Conservation (phyloP, 75 land plant genomes). For the Selaginella moellendorffii region DNA sequence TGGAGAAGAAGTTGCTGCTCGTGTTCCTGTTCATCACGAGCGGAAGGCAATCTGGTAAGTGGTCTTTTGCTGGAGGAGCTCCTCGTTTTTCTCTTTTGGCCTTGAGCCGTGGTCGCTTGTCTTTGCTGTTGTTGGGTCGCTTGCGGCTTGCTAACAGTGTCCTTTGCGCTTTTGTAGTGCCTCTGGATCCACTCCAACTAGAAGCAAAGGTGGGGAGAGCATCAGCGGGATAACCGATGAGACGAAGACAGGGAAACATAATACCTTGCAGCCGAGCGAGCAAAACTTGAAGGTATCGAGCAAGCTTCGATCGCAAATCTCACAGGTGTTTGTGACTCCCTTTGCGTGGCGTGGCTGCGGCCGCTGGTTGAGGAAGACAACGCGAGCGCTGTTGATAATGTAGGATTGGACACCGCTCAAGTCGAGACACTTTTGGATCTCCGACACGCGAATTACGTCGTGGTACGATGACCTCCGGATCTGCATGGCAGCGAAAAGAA, state of each 20-base stretch:
- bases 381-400: conserved; percentile 4
- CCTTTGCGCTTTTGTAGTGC: background rate
- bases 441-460: conserved; percentile 9
- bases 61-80: background rate
- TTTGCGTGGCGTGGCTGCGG: conserved; percentile 4
- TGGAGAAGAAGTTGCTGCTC: background rate
- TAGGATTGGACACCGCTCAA: background rate
- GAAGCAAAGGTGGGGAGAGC: background rate
- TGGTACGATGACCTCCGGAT: conserved; percentile 4
- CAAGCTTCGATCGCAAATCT: conserved; percentile 1
- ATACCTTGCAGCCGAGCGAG: conserved; percentile 6
- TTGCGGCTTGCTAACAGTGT: background rate
- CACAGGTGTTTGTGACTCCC: conserved; percentile 5
- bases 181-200: background rate
- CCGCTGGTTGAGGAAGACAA: background rate
- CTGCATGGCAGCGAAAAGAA: background rate
- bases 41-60: background rate
- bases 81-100: background rate
- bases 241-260: background rate
- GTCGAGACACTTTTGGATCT: conserved; percentile 1
- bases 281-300: conserved; percentile 2
- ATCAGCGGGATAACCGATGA: background rate
- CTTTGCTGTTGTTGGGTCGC: background rate
- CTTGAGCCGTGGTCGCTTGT: background rate
- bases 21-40: background rate